These are phyloP conservation scores for Lobosporangium transversale DNA, from an alignment of 192 early-diverging fungal genomes.

Conservation along the genomic window DNA sequence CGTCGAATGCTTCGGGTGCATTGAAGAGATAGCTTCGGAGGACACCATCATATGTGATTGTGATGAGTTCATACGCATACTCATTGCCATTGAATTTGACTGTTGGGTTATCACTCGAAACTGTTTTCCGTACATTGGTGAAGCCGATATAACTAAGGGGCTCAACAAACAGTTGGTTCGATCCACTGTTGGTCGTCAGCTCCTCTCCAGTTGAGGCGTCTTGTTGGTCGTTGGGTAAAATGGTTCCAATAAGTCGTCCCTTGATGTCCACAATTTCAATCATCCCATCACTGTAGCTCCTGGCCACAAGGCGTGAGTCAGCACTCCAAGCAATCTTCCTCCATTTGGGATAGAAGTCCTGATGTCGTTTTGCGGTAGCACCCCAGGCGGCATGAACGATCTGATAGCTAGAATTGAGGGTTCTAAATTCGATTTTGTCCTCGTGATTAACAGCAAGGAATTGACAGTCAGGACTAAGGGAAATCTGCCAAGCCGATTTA, in stretches of 20 bases:
- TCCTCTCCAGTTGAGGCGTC: neutral
- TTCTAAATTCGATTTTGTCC: slow-evolving; percentile 55
- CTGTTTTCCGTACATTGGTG: slow-evolving; percentile 18
- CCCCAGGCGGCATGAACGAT: slow-evolving; percentile 49
- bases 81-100: slow-evolving; percentile 50
- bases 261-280: slow-evolving; percentile 53
- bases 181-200: slow-evolving; percentile 1
- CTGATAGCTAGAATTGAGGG: slow-evolving; percentile 51
- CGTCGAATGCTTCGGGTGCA: slow-evolving; percentile 34
- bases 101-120: neutral
- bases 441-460: slow-evolving; percentile 55
- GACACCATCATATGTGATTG: slow-evolving; percentile 62
- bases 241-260: slow-evolving; percentile 44
- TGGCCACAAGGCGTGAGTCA: slow-evolving; percentile 54
- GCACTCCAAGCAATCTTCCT: slow-evolving; percentile 55
- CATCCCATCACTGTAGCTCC: slow-evolving; percentile 56
- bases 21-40: slow-evolving; percentile 67
- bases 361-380: slow-evolving; percentile 4
- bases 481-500: slow-evolving; percentile 46
- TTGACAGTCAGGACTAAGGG: slow-evolving; percentile 48
- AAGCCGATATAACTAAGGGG: slow-evolving; percentile 56
- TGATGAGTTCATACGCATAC: slow-evolving; percentile 64
- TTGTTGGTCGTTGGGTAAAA: slow-evolving; percentile 38
- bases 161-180: slow-evolving; percentile 48
- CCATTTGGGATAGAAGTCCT: slow-evolving; percentile 57